Evolutionary conservation across 345 rosid genomes (phyloP).

Genomic region (Clausena lansium): DNA sequence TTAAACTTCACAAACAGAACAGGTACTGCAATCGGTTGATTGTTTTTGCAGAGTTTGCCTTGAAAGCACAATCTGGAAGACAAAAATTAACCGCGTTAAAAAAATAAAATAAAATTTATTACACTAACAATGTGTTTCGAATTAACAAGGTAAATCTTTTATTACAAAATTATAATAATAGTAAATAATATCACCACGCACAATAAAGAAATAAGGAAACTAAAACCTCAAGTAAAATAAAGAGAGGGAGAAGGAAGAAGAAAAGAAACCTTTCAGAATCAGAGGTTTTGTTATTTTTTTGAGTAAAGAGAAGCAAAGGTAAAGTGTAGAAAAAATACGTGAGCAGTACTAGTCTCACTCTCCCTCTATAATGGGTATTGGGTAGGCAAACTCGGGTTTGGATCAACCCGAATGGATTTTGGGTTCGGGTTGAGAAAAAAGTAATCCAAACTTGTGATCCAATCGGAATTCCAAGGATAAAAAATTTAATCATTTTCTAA

Average conservation of each 20-base stretch:
- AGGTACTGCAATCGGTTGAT: not conserved
- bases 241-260: not conserved
- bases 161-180: not conserved
- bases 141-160: not conserved
- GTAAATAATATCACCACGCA: not conserved
- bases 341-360: no score
- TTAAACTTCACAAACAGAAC: not conserved
- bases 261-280: not conserved
- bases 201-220: not conserved
- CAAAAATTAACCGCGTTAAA: not conserved
- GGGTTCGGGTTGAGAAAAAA: no score
- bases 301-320: no score
- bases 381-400: no score
- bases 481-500: no score
- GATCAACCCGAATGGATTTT: no score
- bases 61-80: constrained; percentile 3
- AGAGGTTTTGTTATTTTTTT: not conserved
- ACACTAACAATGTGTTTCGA: not conserved
- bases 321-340: no score
- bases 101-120: not conserved
- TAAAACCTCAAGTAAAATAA: not conserved
- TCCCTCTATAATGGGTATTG: no score
- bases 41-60: not conserved
- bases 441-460: no score
- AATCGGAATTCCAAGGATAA: no score